Conservation (phyloP, 1,139 yeast genomes). For the Yamadazyma triangularis region DNA sequence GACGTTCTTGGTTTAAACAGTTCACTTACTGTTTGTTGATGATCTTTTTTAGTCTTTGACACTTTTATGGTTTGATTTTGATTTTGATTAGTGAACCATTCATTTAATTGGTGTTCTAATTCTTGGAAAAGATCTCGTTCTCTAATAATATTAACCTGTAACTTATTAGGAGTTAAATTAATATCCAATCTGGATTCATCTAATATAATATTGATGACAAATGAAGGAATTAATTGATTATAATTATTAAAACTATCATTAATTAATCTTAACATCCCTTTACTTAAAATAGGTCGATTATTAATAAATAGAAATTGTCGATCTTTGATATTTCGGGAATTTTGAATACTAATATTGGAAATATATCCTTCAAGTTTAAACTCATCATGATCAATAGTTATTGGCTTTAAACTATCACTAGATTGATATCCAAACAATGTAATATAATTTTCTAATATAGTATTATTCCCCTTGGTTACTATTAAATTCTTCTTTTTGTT, state of each 20-base stretch:
- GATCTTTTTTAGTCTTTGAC: neutral
- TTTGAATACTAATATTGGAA: conserved; percentile 74
- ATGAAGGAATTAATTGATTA: conserved; percentile 69
- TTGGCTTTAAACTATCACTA: conserved; percentile 48
- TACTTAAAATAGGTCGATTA: conserved; percentile 64
- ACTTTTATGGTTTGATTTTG: neutral
- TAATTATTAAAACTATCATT: conserved; percentile 73
- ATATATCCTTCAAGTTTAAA: conserved; percentile 54
- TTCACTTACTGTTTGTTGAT: too few species aligned
- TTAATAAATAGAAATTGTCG: conserved; percentile 75
- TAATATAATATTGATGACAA: conserved; percentile 56
- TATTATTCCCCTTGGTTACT: conserved; percentile 42
- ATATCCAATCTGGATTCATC: conserved; percentile 60
- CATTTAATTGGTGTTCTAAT: conserved; percentile 36
- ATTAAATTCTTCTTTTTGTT: conserved; percentile 50
- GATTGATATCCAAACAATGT: conserved; percentile 70
- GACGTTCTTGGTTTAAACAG: neutral
- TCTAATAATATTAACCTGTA: conserved; percentile 63
- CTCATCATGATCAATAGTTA: conserved; percentile 29
- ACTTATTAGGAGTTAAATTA: conserved; percentile 88
- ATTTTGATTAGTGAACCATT: conserved; percentile 44
- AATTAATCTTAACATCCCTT: conserved; percentile 52
- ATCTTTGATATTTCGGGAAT: conserved; percentile 59
- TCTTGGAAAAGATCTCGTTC: conserved; percentile 39
- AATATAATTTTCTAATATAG: conserved; percentile 49